phyloP scores from a whole-genome alignment of 495 filamentous ascomycete genomes.

The Annulohypoxylon moriforme region DNA sequence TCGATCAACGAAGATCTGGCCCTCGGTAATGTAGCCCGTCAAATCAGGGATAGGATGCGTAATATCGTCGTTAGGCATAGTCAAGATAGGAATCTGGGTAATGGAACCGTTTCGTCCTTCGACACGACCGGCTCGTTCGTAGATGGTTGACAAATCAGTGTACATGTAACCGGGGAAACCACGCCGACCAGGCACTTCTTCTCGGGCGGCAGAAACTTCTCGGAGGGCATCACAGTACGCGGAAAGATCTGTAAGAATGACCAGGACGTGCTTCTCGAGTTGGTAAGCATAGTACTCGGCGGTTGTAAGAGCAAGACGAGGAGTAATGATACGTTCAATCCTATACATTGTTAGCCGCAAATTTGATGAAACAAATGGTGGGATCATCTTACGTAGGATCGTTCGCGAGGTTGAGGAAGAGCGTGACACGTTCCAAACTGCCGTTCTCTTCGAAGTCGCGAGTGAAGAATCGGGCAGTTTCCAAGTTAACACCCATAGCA shows the following conservation, averaged over 20 bases:
- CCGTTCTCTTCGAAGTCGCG: conserved; percentile 99
- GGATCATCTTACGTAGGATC: conserved; percentile 86
- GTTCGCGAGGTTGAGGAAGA: conserved; percentile 99
- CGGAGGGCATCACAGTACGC: conserved; percentile 99
- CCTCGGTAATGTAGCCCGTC: conserved; percentile 98
- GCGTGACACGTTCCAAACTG: conserved; percentile 93
- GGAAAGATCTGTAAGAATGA: conserved; percentile 97
- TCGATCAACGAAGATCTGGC: conserved; percentile 97
- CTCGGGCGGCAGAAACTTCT: conserved; percentile 96
- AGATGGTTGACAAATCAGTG: conserved; percentile 99
- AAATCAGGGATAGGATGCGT: conserved; percentile 99
- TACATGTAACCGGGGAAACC: conserved; percentile 99
- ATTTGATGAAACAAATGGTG: neutral
- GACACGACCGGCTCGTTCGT: conserved; percentile 98
- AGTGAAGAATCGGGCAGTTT: conserved; percentile 98
- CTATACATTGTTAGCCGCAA: conserved; percentile 59
- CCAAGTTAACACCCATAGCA: conserved; percentile 99
- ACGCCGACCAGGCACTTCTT: conserved; percentile 99
- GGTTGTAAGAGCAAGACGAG: conserved; percentile 96
- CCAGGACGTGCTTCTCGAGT: conserved; percentile 98
- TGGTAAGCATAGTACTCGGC: conserved; percentile 99
- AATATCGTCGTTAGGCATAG: conserved; percentile 99
- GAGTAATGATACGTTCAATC: conserved; percentile 99
- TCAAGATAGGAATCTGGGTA: conserved; percentile 98
- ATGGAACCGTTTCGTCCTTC: conserved; percentile 97